Base-by-base conservation (phyloP, 106 monocot species). In the Dioscorea zingiberensis region DNA sequence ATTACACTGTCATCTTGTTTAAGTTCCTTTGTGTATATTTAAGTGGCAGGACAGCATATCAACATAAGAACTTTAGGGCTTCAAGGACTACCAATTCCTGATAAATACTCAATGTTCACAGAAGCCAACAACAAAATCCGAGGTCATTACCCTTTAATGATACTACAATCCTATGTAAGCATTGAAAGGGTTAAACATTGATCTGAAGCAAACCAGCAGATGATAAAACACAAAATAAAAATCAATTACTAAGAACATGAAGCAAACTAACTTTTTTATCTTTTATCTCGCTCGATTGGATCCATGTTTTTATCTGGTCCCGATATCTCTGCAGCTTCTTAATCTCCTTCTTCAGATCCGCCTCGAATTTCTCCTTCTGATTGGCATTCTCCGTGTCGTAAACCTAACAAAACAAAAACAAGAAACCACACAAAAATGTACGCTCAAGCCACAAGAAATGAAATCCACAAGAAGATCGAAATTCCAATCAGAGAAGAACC, bases 351-450 rank as follows among this genome's bases (percentile, higher is more conserved):
- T 94, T 94, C 73, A 94, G 47, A 47, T 94, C 93, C 61, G 93
- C 93, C 72, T 94, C 93, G 62, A 89, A 94, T 58, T 94, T 94
- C 89, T 94, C 93, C 83, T 94, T 94, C 78, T 97, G 95, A 66
- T 97, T 91, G 19, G 81, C 78, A 59, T 97, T 97, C 63, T 97
- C 95, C 12, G 95, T 97, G 65, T 97, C 95, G 62, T 97, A 97
- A 62, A 94, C 90, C 94, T 94, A 48, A 2, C 47, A 16, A 1
- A 46, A 55, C 30, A 48, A 71, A 32, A 49, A 3, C 21, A 54
- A 67, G 58, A 59, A 60, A 48, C 22, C 51, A 16, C 21, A 38
- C 46, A 55, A 54, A 69, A 38, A 5, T 65, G 11, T 51, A 51
- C 51, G 38, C 38, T 38, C 38, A 38, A 13, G 38, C 32, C 68